Base-by-base conservation (phyloP, 495 filamentous ascomycete species). In the Xylona heveae region DNA sequence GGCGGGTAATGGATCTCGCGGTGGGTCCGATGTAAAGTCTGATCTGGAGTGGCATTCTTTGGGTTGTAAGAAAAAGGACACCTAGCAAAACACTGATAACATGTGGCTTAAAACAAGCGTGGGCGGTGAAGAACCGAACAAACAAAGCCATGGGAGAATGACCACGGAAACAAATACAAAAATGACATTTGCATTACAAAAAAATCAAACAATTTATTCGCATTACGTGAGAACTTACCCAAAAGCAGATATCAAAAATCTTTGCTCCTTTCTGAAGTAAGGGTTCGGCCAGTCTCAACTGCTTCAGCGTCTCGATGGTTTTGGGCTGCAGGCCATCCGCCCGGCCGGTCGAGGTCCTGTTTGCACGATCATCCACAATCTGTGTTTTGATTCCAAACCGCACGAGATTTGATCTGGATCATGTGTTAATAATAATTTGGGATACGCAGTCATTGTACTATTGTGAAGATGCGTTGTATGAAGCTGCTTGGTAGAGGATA, bases 301-400 rank as follows among this genome's bases (percentile, higher is more conserved):
- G 73, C 30, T 64, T 62, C 37, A 84, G 57, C 6, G 78, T 68
- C 43, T 82, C 78, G 31, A 82, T 64, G 0, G 78, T 78, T 34
- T 77, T 76, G 35, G 74, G 74, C 38, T 81, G 75, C 34, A 84
- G 67, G 22, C 78, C 78, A 52, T 84, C 78, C 59, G 80, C 64
- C 54, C 79, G 54, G 52, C 70, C 70, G 35, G 70, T 74, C 12
- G 61, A 50, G 15, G 71, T 74, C 13, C 66, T 68, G 30, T 66
- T 60, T 0, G 66, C 57, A 14, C 70, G 60, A 44, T 73, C 73
- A 48, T 76, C 69, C 40, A 74, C 66, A 42, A 71, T 61, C 52
- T 69, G 74, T 40, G 74, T 69, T 40, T 64, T 69, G 55, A 73
- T 74, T 12, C 68, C 68, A 66, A 66, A 74, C 45, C 70, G 54